Percentiles rank a stretch among this genome's conserved stretches.
phyloP scores from a whole-genome alignment of 306 rosid genomes.

The Prunus padus region DNA sequence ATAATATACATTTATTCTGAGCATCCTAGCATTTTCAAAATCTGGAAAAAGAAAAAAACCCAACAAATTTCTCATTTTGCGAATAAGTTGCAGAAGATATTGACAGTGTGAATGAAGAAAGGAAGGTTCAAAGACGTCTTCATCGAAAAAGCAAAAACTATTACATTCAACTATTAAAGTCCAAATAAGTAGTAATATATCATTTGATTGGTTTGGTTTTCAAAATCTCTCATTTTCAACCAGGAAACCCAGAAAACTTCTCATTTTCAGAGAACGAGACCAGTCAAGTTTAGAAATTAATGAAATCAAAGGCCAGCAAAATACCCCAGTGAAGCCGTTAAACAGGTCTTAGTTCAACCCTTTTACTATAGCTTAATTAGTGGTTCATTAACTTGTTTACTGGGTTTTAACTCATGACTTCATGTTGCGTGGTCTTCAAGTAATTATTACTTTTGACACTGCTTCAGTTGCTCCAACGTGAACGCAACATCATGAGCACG shows the following conservation, averaged over 20 bases:
- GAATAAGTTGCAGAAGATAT: not conserved
- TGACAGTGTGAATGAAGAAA: not conserved
- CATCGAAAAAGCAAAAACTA: not conserved
- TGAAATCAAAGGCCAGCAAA: not conserved
- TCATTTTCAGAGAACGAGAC: not conserved
- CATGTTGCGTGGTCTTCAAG: conserved; percentile 3
- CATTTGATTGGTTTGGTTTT: not conserved
- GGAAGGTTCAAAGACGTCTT: not conserved
- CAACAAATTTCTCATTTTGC: not conserved
- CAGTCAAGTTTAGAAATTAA: conserved; percentile 2
- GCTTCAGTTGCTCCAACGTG: not conserved
- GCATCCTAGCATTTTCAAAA: not conserved
- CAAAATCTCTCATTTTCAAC: too few relatives aligned
- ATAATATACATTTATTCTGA: too few relatives aligned
- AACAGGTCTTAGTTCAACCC: too few relatives aligned
- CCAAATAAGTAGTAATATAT: not conserved
- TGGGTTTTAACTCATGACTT: not conserved
- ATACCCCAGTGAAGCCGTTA: not conserved
- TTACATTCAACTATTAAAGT: not conserved
- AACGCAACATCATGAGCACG: not conserved
- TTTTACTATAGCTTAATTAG: too few relatives aligned
- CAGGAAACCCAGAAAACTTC: too few relatives aligned
- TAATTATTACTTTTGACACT: not conserved
- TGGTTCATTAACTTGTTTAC: not conserved
- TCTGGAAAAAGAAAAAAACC: not conserved